These are phyloP conservation scores for Trichoderma sp. DNA, from an alignment of 2,329 filamentous ascomycete species.

Conservation along the genomic window DNA sequence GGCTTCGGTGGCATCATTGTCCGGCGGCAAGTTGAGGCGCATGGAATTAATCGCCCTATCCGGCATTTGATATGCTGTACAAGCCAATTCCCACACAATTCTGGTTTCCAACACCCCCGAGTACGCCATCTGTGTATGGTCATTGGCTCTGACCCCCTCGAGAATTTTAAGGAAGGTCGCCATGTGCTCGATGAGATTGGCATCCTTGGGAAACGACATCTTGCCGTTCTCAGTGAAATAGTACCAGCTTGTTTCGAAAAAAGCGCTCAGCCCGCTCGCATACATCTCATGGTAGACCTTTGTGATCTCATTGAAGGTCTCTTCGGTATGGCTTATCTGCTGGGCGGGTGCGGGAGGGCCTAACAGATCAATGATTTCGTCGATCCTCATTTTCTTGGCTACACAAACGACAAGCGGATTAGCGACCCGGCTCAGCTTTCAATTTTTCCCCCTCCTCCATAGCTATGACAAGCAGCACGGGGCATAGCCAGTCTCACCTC, in stretches of 20 bases:
- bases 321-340: constrained; percentile 55
- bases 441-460: neutral
- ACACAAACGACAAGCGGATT: constrained; percentile 35
- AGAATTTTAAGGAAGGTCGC: constrained; percentile 64
- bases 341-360: constrained; percentile 62
- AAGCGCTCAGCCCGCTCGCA: constrained; percentile 70
- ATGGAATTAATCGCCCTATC: constrained; percentile 43
- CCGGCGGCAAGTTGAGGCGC: constrained; percentile 48
- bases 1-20: constrained; percentile 66
- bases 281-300: constrained; percentile 77
- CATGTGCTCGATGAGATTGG: constrained; percentile 67
- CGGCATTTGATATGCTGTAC: constrained; percentile 50
- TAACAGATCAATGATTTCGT: constrained; percentile 69
- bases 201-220: constrained; percentile 55
- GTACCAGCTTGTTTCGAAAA: constrained; percentile 87
- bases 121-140: constrained; percentile 56
- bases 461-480: constrained; percentile 29
- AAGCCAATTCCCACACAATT: constrained; percentile 63
- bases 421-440: neutral
- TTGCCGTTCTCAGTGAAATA: constrained; percentile 52
- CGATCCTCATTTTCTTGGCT: constrained; percentile 66
- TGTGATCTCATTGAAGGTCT: constrained; percentile 67
- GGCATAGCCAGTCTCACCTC: constrained; percentile 51
- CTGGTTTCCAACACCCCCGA: constrained; percentile 60
- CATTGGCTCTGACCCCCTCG: constrained; percentile 52